A percentile compares a stretch with the other conserved stretches of the same genome.
Evolutionary conservation across 2,329 filamentous ascomycete genomes (phyloP).

Genomic region (Ophiostoma pallidulum): DNA sequence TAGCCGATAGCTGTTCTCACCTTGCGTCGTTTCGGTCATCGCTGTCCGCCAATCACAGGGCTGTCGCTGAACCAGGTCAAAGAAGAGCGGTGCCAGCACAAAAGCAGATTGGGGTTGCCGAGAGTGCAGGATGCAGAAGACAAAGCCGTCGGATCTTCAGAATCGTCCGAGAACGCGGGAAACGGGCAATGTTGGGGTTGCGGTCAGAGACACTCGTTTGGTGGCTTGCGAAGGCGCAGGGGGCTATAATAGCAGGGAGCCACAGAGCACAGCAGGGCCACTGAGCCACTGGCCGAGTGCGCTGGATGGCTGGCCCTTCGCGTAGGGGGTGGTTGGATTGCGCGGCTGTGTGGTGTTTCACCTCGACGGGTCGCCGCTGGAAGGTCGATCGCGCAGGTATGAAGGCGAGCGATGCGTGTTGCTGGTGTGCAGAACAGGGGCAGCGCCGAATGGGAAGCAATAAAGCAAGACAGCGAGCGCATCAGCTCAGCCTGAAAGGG

Average conservation of each 20-base stretch:
- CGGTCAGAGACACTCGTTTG: not conserved
- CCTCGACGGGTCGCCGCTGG: not conserved
- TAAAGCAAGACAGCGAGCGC: not conserved
- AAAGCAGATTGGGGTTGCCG: not conserved
- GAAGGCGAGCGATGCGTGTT: not conserved
- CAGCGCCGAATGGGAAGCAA: no score
- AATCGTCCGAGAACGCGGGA: not conserved
- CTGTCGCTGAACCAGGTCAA: not conserved
- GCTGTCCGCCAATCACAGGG: conserved; percentile 15
- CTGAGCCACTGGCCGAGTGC: no score
- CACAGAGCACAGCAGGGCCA: no score
- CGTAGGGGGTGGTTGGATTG: no score
- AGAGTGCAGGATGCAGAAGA: not conserved
- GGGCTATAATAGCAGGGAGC: no score
- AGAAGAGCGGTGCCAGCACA: not conserved
- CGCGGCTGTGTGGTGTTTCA: no score
- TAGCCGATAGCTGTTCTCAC: conserved; percentile 18
- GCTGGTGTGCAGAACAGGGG: no score
- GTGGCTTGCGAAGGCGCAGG: no score
- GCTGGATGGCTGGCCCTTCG: no score
- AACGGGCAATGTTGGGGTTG: not conserved
- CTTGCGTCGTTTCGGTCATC: conserved; percentile 23
- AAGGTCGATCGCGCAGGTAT: not conserved
- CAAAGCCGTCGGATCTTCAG: not conserved
- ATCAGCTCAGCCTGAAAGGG: conserved; percentile 4